Conservation (phyloP, 352 stramenopile genomes). For the Pythium utonaiense region DNA sequence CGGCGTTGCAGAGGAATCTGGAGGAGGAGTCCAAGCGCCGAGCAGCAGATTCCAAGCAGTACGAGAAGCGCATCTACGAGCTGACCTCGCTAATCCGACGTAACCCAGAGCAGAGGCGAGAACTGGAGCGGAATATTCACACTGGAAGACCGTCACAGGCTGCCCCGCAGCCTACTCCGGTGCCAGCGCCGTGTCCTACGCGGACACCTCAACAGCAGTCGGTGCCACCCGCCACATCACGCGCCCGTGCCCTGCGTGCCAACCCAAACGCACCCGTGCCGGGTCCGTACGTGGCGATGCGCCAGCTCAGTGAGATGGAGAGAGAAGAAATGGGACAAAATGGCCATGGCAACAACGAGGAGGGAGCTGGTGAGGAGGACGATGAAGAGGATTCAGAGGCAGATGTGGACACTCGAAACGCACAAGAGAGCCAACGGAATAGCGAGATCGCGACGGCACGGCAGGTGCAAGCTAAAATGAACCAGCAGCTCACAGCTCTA, state of each 20-base stretch:
- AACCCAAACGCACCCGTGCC: constrained; percentile 8
- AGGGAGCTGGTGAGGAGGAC: constrained; percentile 1
- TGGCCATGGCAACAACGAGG: constrained; percentile 7
- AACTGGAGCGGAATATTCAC: constrained; percentile 32
- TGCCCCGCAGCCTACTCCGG: neutral
- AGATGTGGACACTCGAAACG: constrained; percentile 8
- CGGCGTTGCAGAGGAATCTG: constrained; percentile 49
- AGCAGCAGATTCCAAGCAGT: constrained; percentile 56
- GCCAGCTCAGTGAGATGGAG: constrained; percentile 16
- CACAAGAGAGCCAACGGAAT: constrained; percentile 4
- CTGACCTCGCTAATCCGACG: constrained; percentile 58
- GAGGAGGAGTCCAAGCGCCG: constrained; percentile 70
- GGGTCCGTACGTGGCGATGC: constrained; percentile 24
- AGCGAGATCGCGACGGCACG: constrained; percentile 12
- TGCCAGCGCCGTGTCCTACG: neutral
- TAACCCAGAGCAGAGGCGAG: constrained; percentile 41
- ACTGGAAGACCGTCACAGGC: constrained; percentile 17
- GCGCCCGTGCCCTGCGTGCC: constrained; percentile 8
- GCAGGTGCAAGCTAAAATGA: constrained; percentile 26
- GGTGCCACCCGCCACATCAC: neutral
- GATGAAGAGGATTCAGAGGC: constrained; percentile 4
- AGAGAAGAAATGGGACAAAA: constrained; percentile 11
- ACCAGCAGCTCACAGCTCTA: constrained; percentile 43
- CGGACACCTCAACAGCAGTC: constrained; percentile 9
- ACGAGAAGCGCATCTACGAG: constrained; percentile 80